Conservation (phyloP, 352 stramenopile genomes). For the Blastocystis sp. region DNA sequence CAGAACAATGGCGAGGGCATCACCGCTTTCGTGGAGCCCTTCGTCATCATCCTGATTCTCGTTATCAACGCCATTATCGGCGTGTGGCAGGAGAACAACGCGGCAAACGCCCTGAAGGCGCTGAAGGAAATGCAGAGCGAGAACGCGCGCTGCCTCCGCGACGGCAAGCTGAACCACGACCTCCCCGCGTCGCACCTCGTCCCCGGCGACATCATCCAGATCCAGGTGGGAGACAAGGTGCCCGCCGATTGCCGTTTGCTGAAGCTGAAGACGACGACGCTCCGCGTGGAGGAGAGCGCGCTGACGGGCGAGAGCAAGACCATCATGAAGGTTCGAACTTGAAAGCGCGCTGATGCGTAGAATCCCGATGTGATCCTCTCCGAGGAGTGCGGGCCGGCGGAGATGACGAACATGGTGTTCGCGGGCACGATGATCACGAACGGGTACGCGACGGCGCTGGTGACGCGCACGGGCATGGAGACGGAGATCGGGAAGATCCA, state of each 20-base stretch:
- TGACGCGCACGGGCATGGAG: conserved; percentile 87
- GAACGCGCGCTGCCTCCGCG: conserved; percentile 75
- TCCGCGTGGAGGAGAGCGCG: conserved; percentile 89
- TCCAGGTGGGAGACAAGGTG: conserved; percentile 94
- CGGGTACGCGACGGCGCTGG: conserved; percentile 84
- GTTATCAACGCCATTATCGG: conserved; percentile 91
- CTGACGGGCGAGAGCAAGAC: conserved; percentile 92
- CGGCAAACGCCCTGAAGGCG: conserved; percentile 86
- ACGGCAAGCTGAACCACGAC: conserved; percentile 70
- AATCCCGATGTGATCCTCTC: not conserved
- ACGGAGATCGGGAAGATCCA: conserved; percentile 98
- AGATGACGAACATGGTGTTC: conserved; percentile 93
- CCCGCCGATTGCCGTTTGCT: conserved; percentile 89
- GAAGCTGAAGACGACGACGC: conserved; percentile 86
- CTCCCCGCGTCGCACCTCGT: conserved; percentile 86
- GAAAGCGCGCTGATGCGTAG: not conserved
- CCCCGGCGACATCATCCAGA: conserved; percentile 90
- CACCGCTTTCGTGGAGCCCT: conserved; percentile 89
- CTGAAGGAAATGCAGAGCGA: conserved; percentile 91
- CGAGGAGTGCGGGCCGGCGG: conserved; percentile 70
- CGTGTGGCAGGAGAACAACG: conserved; percentile 90
- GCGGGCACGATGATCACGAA: conserved; percentile 91
- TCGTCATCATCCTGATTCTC: conserved; percentile 93
- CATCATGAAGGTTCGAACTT: conserved; percentile 85
- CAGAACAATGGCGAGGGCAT: conserved; percentile 80